Conservation (phyloP, 1,284 basidiomycete species). For the Melanopsichium pennsylvanicum region DNA sequence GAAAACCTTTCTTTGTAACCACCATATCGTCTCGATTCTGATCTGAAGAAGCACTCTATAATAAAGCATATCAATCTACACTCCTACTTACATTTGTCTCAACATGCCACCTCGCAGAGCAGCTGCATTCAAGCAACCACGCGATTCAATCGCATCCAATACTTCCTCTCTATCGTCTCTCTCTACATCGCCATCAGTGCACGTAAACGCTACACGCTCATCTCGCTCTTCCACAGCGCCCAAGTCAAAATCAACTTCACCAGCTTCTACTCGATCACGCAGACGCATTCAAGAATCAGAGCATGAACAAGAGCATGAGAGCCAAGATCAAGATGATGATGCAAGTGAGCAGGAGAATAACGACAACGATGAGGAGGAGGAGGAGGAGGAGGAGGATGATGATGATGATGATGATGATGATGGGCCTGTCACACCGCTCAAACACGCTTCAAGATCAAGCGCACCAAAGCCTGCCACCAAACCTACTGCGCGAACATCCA, state of each 20-base stretch:
- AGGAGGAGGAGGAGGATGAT: slow-evolving; percentile 15
- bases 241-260: slow-evolving; percentile 10
- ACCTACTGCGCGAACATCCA: slow-evolving; percentile 10
- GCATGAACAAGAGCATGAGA: slow-evolving; percentile 16
- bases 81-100: too few species aligned
- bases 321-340: slow-evolving; percentile 16
- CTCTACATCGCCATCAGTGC: slow-evolving; percentile 16
- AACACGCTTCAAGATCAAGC: slow-evolving; percentile 20
- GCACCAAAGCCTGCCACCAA: slow-evolving; percentile 10
- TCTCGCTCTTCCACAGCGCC: slow-evolving; percentile 15
- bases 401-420: slow-evolving; percentile 19
- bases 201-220: slow-evolving; percentile 8
- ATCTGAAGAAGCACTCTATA: too few species aligned
- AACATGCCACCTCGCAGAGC: slow-evolving; percentile 41
- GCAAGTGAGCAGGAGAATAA: background rate
- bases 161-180: slow-evolving; percentile 10
- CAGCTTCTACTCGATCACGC: slow-evolving; percentile 21
- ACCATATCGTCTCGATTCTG: too few species aligned
- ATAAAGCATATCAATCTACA: too few species aligned
- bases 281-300: slow-evolving; percentile 37
- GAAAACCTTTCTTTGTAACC: too few species aligned
- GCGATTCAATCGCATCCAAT: slow-evolving; percentile 38
- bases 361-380: slow-evolving; percentile 14
- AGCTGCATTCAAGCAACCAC: slow-evolving; percentile 36
- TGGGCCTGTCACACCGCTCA: slow-evolving; percentile 25